Evolutionary conservation across 2,329 filamentous ascomycete species (phyloP), one percentile per base, ranked within the genome.

Genomic region (Iodosphaeria phyllophila): DNA sequence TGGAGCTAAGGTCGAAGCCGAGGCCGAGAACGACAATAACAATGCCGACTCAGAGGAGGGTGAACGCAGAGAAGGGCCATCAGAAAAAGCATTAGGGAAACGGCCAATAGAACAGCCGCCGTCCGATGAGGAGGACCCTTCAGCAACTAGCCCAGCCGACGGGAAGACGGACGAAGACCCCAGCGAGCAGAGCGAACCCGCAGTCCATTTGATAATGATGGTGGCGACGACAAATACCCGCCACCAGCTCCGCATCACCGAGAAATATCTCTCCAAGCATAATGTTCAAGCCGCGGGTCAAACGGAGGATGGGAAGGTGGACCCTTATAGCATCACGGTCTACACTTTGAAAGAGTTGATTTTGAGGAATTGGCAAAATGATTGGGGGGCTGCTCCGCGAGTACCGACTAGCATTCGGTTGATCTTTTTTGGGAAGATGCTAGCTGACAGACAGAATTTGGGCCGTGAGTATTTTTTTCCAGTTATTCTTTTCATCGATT

Each of bases 291-390:
- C 89, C 2, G 74, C 80, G 12, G 73, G 74, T 16, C 51, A 65
- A 35, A 65, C 59, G 7, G 60, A 64, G 30, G 45, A 49, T 14
- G 71, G 69, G 16, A 59, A 51, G 32, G 61, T 66, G 34, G 82
- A 93, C 43, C 83, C 83, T 1, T 84, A 82, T 44, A 78, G 74
- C 43, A 82, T 95, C 51, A 92, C 79, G 36, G 75, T 92, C 25
- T 92, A 93, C 46, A 92, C 80, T 3, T 56, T 95, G 35, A 93
- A 93, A 51, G 83, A 93, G 53, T 56, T 93, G 42, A 92, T 95
- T 44, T 66, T 89, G 56, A 65, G 80, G 39, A 84, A 93, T 47
- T 95, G 86, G 86, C 64, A 82, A 37, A 74, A 73, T 39, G 80
- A 93, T 44, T 93, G 86, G 86, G 84, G 92, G 41, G 56, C 72